A percentile compares a stretch with the other conserved stretches of the same genome.
Conservation (phyloP, 2,329 filamentous ascomycete species). For the Dothistroma septosporum region DNA sequence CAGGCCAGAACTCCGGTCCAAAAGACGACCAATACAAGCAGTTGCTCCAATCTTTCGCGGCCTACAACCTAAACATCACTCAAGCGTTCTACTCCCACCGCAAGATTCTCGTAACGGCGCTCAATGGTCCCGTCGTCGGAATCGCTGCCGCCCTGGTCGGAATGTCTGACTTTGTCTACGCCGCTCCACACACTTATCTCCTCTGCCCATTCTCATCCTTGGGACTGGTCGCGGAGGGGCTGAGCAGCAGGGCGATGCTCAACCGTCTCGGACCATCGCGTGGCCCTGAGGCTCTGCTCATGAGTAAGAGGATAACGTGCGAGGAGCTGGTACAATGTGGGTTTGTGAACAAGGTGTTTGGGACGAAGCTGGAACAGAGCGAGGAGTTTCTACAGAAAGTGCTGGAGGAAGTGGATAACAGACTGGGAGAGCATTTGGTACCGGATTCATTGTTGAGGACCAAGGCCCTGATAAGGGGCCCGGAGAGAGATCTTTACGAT, state of each 20-base stretch:
- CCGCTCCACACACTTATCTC: constrained; percentile 72
- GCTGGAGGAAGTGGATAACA: constrained; percentile 72
- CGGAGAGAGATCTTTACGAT: constrained; percentile 69
- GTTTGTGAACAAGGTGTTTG: constrained; percentile 82
- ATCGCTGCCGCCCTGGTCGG: constrained; percentile 78
- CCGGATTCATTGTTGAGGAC: constrained; percentile 75
- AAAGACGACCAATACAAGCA: constrained; percentile 45
- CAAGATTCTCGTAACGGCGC: constrained; percentile 84
- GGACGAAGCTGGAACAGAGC: constrained; percentile 56
- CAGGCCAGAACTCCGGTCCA: constrained; percentile 34
- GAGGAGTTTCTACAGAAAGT: constrained; percentile 68
- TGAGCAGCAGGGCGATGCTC: constrained; percentile 72
- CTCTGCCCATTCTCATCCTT: constrained; percentile 88
- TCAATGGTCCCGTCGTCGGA: constrained; percentile 89
- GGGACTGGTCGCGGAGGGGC: constrained; percentile 86
- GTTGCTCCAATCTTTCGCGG: constrained; percentile 68
- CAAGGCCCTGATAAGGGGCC: constrained; percentile 74
- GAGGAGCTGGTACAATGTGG: constrained; percentile 71
- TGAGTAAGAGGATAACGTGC: constrained; percentile 71
- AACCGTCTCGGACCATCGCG: constrained; percentile 72
- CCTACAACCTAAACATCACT: constrained; percentile 81
- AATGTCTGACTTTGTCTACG: constrained; percentile 91
- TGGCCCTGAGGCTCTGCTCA: constrained; percentile 89
- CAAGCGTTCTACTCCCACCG: constrained; percentile 89
- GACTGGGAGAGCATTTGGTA: constrained; percentile 73